phyloP scores from a whole-genome alignment of 306 rosid species.

The Vigna mungo region DNA sequence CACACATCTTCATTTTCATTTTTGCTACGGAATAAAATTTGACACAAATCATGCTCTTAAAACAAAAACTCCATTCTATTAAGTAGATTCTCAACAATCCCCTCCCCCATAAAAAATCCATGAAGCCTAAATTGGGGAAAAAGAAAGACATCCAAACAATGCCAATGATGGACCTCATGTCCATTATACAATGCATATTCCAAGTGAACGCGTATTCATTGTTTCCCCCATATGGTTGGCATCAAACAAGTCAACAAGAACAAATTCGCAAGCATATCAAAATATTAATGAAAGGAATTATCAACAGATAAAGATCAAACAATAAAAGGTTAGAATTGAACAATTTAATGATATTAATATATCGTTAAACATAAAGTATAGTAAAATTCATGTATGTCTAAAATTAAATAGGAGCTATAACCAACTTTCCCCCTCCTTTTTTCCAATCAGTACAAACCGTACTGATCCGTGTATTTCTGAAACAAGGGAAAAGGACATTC shows the following conservation, averaged over 20 bases:
- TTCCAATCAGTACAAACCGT: background rate
- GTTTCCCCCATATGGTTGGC: background rate
- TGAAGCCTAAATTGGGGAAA: background rate
- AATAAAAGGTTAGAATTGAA: background rate
- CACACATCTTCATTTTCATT: background rate
- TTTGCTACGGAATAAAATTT: background rate
- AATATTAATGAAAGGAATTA: slow-evolving; percentile 4
- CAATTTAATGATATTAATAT: slow-evolving; percentile 17
- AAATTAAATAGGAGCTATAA: background rate
- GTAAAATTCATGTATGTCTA: background rate
- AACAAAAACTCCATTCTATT: background rate
- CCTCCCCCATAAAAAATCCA: background rate
- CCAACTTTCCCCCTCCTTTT: background rate
- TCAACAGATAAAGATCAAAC: background rate
- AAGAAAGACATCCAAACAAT: slow-evolving; percentile 7
- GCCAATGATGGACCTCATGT: background rate
- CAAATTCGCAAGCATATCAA: slow-evolving; percentile 8
- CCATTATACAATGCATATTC: background rate
- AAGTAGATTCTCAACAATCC: slow-evolving; percentile 7
- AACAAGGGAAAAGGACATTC: slow-evolving; percentile 40
- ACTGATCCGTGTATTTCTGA: slow-evolving; percentile 3
- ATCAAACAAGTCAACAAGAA: slow-evolving; percentile 21
- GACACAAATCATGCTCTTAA: background rate
- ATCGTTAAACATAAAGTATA: background rate
- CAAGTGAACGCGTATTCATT: background rate